These are phyloP conservation scores for Xylaria flabelliformis DNA, from an alignment of 495 filamentous ascomycete species.

Conservation along the genomic window DNA sequence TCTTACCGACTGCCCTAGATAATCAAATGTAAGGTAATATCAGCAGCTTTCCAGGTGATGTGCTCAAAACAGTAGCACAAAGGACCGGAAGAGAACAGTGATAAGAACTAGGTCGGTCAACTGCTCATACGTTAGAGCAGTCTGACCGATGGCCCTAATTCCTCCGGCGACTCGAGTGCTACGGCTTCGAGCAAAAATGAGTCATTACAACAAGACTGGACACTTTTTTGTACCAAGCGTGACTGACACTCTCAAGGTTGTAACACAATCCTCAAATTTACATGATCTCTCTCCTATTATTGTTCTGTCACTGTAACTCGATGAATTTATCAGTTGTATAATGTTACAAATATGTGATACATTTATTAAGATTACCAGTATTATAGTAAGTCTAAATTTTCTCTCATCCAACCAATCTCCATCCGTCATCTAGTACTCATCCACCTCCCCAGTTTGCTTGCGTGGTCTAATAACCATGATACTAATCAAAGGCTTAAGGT, in stretches of 20 bases:
- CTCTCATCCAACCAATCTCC: background rate
- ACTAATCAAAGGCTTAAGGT: background rate
- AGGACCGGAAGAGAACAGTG: too few species aligned
- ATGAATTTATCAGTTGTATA: background rate
- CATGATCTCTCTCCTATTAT: background rate
- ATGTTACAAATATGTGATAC: background rate
- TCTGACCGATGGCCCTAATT: background rate
- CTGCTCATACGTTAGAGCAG: background rate
- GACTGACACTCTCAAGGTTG: background rate
- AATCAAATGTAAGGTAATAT: too few species aligned
- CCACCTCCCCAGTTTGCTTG: background rate
- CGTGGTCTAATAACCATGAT: background rate
- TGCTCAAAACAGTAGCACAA: too few species aligned
- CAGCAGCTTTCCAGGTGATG: too few species aligned
- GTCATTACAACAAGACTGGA: background rate
- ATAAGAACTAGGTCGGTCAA: background rate
- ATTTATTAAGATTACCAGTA: slow-evolving; percentile 15
- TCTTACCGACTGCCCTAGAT: too few species aligned
- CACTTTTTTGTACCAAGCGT: background rate
- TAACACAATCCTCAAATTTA: background rate
- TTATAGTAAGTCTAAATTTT: background rate
- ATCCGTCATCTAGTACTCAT: background rate
- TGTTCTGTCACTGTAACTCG: background rate
- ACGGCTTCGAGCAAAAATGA: background rate
- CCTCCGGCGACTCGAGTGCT: background rate